A percentile compares a stretch with the other conserved stretches of the same genome.
phyloP scores from a whole-genome alignment of 2,329 filamentous ascomycete species.

The Microcera coccophila region DNA sequence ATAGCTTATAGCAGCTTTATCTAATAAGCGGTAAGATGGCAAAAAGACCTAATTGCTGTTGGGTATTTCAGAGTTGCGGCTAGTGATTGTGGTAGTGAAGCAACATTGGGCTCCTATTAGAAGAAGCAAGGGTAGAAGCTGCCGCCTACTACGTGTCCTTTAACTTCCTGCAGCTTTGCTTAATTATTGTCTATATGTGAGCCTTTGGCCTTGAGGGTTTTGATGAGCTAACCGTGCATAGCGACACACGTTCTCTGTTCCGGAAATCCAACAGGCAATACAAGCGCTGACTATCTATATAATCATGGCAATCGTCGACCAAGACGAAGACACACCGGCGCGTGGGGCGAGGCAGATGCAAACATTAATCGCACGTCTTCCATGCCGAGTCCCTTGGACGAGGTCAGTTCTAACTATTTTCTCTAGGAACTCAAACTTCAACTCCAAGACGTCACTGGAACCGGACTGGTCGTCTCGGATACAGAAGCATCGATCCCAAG shows the following conservation, averaged over 20 bases:
- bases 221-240: not conserved
- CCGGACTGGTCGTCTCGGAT: slow-evolving; percentile 5
- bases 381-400: not conserved
- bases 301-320: slow-evolving; percentile 27
- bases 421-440: slow-evolving; percentile 11
- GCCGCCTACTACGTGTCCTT: no score
- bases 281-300: slow-evolving; percentile 28
- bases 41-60: no score
- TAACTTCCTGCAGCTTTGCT: no score
- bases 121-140: no score
- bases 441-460: slow-evolving; percentile 7
- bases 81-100: no score
- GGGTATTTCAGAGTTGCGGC: no score
- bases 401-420: not conserved
- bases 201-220: not conserved
- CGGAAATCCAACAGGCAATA: slow-evolving; percentile 18
- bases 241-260: slow-evolving; percentile 1
- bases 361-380: slow-evolving; percentile 13
- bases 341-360: slow-evolving; percentile 11
- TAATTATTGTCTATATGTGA: not conserved
- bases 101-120: no score
- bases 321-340: slow-evolving; percentile 5
- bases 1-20: no score
- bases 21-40: no score
- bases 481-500: slow-evolving; percentile 16